Conservation (phyloP, 164 flowering plant genomes). For the Buxus sempervirens region DNA sequence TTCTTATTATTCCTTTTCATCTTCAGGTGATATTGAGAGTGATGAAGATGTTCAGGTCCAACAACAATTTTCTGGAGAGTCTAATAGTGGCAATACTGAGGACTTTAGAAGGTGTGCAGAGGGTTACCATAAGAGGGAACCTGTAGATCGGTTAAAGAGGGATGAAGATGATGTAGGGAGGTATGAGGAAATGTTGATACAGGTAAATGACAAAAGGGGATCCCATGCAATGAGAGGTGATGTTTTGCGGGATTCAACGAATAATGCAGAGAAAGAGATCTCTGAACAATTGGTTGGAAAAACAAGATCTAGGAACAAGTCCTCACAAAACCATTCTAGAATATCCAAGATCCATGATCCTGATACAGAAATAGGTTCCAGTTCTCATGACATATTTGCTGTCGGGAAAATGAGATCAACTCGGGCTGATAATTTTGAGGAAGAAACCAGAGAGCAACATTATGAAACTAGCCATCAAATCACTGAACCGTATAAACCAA, state of each 20-base stretch:
- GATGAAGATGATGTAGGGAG: conserved; percentile 16
- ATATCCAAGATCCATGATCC: conserved; percentile 15
- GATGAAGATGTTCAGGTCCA: conserved; percentile 29
- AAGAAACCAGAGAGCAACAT: conserved; percentile 22
- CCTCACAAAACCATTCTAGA: conserved; percentile 16
- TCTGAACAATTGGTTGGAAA: conserved; percentile 29
- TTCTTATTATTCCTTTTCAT: conserved; percentile 58
- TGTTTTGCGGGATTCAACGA: conserved; percentile 40
- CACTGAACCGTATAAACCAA: conserved; percentile 21
- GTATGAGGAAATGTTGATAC: conserved; percentile 11
- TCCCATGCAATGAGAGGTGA: conserved; percentile 9
- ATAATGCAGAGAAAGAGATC: conserved; percentile 48
- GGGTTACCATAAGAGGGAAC: conserved; percentile 13
- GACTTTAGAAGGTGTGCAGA: conserved; percentile 19
- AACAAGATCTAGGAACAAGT: conserved; percentile 21
- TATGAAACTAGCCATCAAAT: conserved; percentile 19
- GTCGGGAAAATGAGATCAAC: conserved; percentile 21
- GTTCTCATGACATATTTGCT: conserved; percentile 16
- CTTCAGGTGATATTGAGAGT: conserved; percentile 45
- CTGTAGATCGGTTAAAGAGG: conserved; percentile 23
- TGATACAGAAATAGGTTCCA: conserved; percentile 24
- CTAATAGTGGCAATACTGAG: conserved; percentile 18
- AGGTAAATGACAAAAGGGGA: conserved; percentile 12
- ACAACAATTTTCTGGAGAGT: conserved; percentile 31
- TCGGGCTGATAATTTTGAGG: conserved; percentile 15